phyloP scores from a whole-genome alignment of 2,329 filamentous ascomycete species.

The Ceratocystis colombiana region DNA sequence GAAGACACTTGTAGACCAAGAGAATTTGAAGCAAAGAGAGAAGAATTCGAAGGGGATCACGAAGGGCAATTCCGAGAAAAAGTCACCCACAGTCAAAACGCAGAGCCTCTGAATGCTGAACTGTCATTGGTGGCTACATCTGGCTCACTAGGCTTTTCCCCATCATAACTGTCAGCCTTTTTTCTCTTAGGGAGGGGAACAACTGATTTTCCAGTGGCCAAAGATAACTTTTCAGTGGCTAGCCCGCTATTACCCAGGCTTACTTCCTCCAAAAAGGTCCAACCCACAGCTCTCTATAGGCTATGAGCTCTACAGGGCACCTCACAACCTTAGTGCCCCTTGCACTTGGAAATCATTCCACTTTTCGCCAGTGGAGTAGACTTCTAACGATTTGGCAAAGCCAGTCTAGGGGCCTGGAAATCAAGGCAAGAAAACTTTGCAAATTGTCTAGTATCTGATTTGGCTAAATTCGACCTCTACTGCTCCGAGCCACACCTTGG shows the following conservation, averaged over 20 bases:
- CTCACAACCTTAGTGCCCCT: not conserved
- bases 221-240: not conserved
- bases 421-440: conserved; percentile 20
- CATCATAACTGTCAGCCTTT: conserved; percentile 1
- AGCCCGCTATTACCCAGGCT: not conserved
- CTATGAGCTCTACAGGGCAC: not conserved
- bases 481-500: conserved; percentile 33
- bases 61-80: conserved; percentile 12
- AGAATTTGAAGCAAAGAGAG: conserved; percentile 30
- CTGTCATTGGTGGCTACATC: conserved; percentile 16
- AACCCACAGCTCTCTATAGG: not conserved
- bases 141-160: conserved; percentile 12
- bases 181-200: not conserved
- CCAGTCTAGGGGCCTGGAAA: conserved; percentile 17
- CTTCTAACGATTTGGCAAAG: not conserved
- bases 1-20: conserved; percentile 12
- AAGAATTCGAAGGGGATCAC: conserved; percentile 15
- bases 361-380: not conserved
- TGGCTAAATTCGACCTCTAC: conserved; percentile 33
- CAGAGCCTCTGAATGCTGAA: conserved; percentile 10
- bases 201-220: not conserved
- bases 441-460: conserved; percentile 37
- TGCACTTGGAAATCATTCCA: not conserved
- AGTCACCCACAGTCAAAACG: conserved; percentile 12
- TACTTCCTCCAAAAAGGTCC: not conserved